These are phyloP conservation scores for Suhomyces wounanorum DNA, from an alignment of 1,139 yeast species.

Conservation along the genomic window DNA sequence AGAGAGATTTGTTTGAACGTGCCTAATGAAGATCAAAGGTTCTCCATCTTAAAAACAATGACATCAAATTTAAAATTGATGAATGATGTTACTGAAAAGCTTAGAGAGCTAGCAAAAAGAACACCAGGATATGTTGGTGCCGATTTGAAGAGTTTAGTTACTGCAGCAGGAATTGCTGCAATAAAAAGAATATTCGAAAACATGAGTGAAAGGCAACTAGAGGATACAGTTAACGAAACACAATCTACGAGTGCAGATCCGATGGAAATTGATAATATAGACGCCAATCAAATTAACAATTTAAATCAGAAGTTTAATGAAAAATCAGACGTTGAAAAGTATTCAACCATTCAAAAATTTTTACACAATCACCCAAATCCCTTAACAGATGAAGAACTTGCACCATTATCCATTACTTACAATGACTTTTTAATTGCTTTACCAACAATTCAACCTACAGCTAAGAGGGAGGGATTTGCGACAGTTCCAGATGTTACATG, in stretches of 20 bases:
- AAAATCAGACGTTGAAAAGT: conserved; percentile 41
- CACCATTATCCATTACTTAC: conserved; percentile 70
- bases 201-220: conserved; percentile 41
- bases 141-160: conserved; percentile 87
- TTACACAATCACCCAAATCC: conserved; percentile 77
- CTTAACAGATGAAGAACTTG: conserved; percentile 70
- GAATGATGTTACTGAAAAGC: conserved; percentile 66
- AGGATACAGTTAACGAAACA: conserved; percentile 14
- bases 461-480: conserved; percentile 97
- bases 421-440: conserved; percentile 82
- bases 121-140: conserved; percentile 99
- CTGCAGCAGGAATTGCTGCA: conserved; percentile 95
- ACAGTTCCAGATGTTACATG: conserved; percentile 98
- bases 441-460: conserved; percentile 95
- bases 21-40: conserved; percentile 84
- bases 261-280: conserved; percentile 47
- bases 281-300: conserved; percentile 14
- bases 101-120: conserved; percentile 73
- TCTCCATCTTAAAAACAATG: conserved; percentile 75
- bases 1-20: conserved; percentile 69
- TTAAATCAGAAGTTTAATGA: conserved; percentile 23
- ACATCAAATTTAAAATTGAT: conserved; percentile 60
- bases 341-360: conserved; percentile 74
- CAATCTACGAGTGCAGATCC: conserved; percentile 19
- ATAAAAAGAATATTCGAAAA: conserved; percentile 81